phyloP scores from a whole-genome alignment of 2,329 filamentous ascomycete genomes.

The Purpureocillium takamizusanense region DNA sequence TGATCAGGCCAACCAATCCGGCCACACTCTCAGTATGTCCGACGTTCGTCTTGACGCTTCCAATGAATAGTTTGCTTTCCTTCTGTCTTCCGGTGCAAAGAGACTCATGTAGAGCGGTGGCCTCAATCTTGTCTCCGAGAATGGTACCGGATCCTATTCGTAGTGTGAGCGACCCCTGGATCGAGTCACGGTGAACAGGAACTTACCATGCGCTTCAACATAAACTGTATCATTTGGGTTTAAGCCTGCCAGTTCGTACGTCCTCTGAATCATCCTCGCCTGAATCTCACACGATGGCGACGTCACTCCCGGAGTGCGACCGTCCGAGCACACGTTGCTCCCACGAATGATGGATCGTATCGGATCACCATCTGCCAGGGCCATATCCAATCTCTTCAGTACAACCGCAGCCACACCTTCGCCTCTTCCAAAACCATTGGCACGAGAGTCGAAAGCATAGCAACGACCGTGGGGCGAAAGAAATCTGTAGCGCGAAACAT shows the following conservation, averaged over 20 bases:
- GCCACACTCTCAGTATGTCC: conserved; percentile 17
- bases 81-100: no score
- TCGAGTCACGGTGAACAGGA: no score
- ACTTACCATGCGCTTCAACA: conserved; percentile 33
- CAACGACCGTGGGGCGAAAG: conserved; percentile 13
- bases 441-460: conserved; percentile 28
- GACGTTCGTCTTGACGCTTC: conserved; percentile 31
- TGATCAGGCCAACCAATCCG: conserved; percentile 17
- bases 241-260: conserved; percentile 23
- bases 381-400: conserved; percentile 31
- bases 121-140: conserved; percentile 37
- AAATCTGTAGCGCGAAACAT: no score
- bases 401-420: conserved; percentile 34
- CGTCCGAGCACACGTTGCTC: no score
- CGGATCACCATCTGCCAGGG: conserved; percentile 27
- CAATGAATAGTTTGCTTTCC: conserved; percentile 16
- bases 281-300: no score
- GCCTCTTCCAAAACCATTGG: conserved; percentile 38
- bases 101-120: conserved; percentile 4
- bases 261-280: conserved; percentile 17
- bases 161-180: no score
- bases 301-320: no score
- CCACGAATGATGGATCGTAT: conserved; percentile 26
- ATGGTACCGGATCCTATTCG: conserved; percentile 25
- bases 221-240: conserved; percentile 18